Conservation (phyloP, 169 alveolate species). For the Eimeria tenella region DNA sequence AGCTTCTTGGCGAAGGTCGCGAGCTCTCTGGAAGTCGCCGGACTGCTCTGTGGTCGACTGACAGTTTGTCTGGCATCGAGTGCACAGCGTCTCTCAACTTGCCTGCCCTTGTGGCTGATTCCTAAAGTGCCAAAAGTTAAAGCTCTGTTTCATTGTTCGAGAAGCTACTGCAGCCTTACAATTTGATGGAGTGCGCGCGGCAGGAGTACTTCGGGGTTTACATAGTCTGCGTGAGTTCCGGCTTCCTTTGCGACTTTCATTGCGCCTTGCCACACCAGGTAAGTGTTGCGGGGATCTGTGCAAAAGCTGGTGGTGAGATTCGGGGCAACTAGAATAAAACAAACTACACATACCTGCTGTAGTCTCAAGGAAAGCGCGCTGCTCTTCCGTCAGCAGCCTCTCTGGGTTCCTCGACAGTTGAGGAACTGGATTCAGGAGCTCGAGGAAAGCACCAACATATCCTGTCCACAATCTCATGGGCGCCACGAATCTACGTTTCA, state of each 20-base stretch:
- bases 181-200: constrained; percentile 73
- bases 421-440: constrained; percentile 67
- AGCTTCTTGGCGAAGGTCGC: constrained; percentile 74
- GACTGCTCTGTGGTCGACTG: constrained; percentile 64
- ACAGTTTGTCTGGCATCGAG: neutral
- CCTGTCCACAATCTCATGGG: neutral
- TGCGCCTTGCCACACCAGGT: constrained; percentile 77
- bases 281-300: constrained; percentile 75
- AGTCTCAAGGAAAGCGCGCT: constrained; percentile 53
- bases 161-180: constrained; percentile 5
- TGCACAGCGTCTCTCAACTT: neutral
- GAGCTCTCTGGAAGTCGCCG: constrained; percentile 66
- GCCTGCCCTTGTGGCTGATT: constrained; percentile 72
- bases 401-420: constrained; percentile 66
- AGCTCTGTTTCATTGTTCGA: neutral
- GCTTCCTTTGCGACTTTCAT: constrained; percentile 78
- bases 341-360: neutral
- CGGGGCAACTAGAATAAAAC: neutral
- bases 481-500: neutral
- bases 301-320: neutral
- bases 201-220: constrained; percentile 51
- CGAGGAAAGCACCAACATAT: constrained; percentile 67
- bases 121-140: neutral
- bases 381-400: constrained; percentile 69
- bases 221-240: constrained; percentile 67